Evolutionary conservation across 2,329 filamentous ascomycete species (phyloP).

Genomic region (Spiromastix sp.): DNA sequence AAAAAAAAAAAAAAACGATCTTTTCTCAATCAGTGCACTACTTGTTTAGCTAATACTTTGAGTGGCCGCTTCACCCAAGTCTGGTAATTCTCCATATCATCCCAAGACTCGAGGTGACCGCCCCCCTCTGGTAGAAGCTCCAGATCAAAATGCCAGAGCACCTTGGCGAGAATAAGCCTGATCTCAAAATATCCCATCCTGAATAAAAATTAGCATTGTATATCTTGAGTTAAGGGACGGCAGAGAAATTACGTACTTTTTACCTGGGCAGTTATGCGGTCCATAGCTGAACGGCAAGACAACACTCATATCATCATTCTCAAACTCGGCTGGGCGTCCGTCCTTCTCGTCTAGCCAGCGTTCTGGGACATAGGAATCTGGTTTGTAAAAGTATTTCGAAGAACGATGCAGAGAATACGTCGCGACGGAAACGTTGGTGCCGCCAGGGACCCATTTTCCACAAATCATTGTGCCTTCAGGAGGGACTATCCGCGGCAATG

Average conservation of each 20-base stretch:
- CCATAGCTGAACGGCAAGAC: slow-evolving; percentile 24
- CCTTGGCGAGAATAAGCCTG: slow-evolving; percentile 6
- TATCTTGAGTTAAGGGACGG: too few relatives aligned
- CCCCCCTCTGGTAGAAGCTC: slow-evolving; percentile 6
- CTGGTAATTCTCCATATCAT: slow-evolving; percentile 7
- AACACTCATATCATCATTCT: slow-evolving; percentile 17
- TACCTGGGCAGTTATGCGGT: slow-evolving; percentile 27
- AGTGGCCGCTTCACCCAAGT: slow-evolving; percentile 6
- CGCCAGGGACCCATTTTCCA: slow-evolving; percentile 16
- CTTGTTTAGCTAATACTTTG: slow-evolving; percentile 4
- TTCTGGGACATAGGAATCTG: slow-evolving; percentile 21
- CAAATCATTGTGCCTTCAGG: slow-evolving; percentile 19
- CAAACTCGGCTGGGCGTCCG: slow-evolving; percentile 18
- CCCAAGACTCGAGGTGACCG: slow-evolving; percentile 5
- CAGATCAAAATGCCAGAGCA: slow-evolving; percentile 10
- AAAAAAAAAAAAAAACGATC: too few relatives aligned
- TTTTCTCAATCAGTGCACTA: too few relatives aligned
- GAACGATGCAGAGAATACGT: slow-evolving; percentile 24
- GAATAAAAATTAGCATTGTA: neutral
- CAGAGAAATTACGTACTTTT: slow-evolving; percentile 19
- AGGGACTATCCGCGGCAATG: slow-evolving; percentile 21
- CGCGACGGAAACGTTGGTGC: slow-evolving; percentile 14
- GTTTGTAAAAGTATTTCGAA: slow-evolving; percentile 18
- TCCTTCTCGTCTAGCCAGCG: slow-evolving; percentile 25
- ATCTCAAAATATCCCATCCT: slow-evolving; percentile 9